These are phyloP conservation scores for Rhynchospora breviuscula DNA, from an alignment of 176 grass and related monocot genomes.

Conservation along the genomic window DNA sequence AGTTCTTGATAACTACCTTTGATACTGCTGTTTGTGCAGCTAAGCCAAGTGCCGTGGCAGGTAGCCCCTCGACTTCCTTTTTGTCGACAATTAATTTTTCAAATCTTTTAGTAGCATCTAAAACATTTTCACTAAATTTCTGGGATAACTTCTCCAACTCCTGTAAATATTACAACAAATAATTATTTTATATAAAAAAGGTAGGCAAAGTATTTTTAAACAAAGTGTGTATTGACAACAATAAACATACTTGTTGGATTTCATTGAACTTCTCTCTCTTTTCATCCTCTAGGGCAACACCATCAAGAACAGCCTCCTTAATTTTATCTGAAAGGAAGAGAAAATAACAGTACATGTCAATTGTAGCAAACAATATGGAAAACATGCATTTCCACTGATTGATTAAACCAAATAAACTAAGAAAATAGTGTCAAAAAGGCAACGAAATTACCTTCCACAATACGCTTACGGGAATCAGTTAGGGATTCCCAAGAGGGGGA, in stretches of 20 bases:
- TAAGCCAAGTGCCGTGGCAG: constrained; percentile 68
- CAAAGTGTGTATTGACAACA: neutral
- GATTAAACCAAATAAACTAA: neutral
- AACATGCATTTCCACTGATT: neutral
- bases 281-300: constrained; percentile 81
- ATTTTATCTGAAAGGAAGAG: constrained; percentile 48
- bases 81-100: constrained; percentile 86
- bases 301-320: constrained; percentile 87
- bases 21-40: constrained; percentile 73
- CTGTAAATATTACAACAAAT: constrained; percentile 29
- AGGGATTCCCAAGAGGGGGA: constrained; percentile 56
- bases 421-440: neutral
- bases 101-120: constrained; percentile 91
- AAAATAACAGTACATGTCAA: neutral
- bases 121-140: constrained; percentile 84
- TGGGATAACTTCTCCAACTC: constrained; percentile 75
- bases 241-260: constrained; percentile 54
- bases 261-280: constrained; percentile 79
- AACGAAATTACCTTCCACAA: constrained; percentile 51
- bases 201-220: neutral
- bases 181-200: too few relatives aligned
- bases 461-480: constrained; percentile 66
- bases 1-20: constrained; percentile 38
- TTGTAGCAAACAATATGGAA: neutral
- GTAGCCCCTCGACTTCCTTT: constrained; percentile 83